These are phyloP conservation scores for Inonotus obliquus DNA, from an alignment of 1,284 basidiomycete species.

Conservation along the genomic window DNA sequence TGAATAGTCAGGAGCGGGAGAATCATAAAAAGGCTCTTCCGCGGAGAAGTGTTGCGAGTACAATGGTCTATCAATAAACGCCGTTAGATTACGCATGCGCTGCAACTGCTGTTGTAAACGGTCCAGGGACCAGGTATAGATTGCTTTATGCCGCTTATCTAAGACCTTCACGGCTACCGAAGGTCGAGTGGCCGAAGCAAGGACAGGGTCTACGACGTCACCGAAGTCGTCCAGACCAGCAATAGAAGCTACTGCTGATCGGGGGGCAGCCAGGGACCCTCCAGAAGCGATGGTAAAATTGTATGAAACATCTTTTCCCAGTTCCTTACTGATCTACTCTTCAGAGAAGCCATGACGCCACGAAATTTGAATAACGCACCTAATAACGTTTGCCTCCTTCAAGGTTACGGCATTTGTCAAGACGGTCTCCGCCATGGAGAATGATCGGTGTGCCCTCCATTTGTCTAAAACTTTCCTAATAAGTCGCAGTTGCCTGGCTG, in stretches of 20 bases:
- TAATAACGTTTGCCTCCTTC: conserved; percentile 94
- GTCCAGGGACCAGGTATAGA: conserved; percentile 89
- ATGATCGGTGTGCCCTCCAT: conserved; percentile 82
- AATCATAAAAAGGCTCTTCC: conserved; percentile 90
- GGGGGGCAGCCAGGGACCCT: conserved; percentile 73
- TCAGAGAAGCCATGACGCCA: background rate
- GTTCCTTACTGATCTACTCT: conserved; percentile 58
- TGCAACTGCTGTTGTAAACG: conserved; percentile 85
- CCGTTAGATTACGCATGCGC: conserved; percentile 91
- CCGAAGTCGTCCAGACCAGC: conserved; percentile 90
- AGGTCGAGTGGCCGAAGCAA: conserved; percentile 70
- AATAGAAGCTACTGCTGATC: conserved; percentile 81
- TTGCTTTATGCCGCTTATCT: conserved; percentile 79
- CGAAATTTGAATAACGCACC: conserved; percentile 39
- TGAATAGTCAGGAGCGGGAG: conserved; percentile 79
- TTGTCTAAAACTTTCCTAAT: conserved; percentile 77
- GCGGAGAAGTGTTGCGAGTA: conserved; percentile 92
- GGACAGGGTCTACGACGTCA: conserved; percentile 79
- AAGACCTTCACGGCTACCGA: conserved; percentile 89
- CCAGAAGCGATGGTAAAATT: conserved; percentile 90
- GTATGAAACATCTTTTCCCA: conserved; percentile 82
- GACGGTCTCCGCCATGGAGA: conserved; percentile 89
- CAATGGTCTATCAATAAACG: conserved; percentile 89
- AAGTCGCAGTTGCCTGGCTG: conserved; percentile 73
- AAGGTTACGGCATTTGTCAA: conserved; percentile 83